A percentile compares a stretch with the other conserved stretches of the same genome.
Evolutionary conservation across 2,329 filamentous ascomycete species (phyloP).

Genomic region (Aureobasidium sp.): DNA sequence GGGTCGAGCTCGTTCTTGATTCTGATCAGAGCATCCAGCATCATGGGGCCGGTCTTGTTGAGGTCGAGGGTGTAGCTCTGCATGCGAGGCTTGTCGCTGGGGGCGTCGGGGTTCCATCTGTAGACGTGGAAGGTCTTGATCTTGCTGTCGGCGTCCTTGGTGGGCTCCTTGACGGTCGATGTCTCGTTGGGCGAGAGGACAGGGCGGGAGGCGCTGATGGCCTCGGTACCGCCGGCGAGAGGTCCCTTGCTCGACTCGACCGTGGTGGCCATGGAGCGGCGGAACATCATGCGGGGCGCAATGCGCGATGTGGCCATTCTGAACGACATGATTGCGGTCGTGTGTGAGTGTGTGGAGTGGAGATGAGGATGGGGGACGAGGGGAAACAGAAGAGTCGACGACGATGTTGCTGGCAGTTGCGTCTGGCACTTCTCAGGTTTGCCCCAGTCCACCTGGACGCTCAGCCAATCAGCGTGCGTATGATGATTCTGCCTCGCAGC

Average conservation of each 20-base stretch:
- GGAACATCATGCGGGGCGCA: constrained; percentile 24
- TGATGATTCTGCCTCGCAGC: not conserved
- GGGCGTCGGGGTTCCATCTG: constrained; percentile 94
- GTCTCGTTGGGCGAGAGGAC: constrained; percentile 46
- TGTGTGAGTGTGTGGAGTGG: constrained; percentile 17
- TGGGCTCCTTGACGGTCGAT: constrained; percentile 56
- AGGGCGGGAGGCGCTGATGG: constrained; percentile 26
- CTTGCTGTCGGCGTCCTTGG: constrained; percentile 48
- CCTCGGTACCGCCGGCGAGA: constrained; percentile 25
- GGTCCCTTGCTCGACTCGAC: constrained; percentile 28
- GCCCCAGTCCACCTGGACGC: not conserved
- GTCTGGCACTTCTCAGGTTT: not conserved
- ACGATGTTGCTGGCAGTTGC: constrained; percentile 3
- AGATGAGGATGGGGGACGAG: constrained; percentile 18
- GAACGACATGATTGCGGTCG: constrained; percentile 25
- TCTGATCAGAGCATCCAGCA: constrained; percentile 89
- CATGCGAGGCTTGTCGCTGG: constrained; percentile 88
- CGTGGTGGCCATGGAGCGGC: constrained; percentile 31
- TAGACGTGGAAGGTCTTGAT: constrained; percentile 98
- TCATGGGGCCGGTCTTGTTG: constrained; percentile 99
- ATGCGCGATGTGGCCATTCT: constrained; percentile 31
- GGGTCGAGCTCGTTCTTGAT: constrained; percentile 99
- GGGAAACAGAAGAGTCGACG: constrained; percentile 3
- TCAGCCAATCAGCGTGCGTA: constrained; percentile 5
- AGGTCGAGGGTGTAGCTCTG: constrained; percentile 91